Conservation (phyloP, 768 basidiomycete species). For the Clitopilus passeckerianus region DNA sequence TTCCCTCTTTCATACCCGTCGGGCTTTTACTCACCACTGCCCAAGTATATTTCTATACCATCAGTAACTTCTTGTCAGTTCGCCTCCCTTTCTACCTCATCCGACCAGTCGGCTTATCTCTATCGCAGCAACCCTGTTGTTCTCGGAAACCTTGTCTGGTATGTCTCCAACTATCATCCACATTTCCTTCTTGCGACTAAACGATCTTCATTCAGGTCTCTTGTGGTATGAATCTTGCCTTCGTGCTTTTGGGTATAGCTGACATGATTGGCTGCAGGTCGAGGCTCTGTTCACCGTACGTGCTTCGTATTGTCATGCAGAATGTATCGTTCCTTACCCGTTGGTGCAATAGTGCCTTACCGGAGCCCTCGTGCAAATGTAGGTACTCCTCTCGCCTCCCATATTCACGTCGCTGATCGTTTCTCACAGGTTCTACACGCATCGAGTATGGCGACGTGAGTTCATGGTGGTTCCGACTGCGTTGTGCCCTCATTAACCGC, state of each 20-base stretch:
- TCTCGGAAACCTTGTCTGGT: neutral
- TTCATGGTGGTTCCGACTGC: neutral
- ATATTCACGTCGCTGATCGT: neutral
- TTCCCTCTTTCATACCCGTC: neutral
- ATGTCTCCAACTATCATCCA: neutral
- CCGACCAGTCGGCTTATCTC: no score
- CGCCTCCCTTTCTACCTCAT: neutral
- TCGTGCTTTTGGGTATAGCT: neutral
- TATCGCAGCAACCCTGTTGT: neutral
- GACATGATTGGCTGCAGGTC: neutral
- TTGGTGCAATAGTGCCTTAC: constrained; percentile 1
- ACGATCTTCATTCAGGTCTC: neutral
- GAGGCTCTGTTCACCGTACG: constrained; percentile 6
- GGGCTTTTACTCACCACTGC: neutral
- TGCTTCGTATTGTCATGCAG: neutral
- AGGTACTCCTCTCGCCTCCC: neutral
- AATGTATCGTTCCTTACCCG: neutral
- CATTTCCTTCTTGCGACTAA: neutral
- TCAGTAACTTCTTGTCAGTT: constrained; percentile 1
- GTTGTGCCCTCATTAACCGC: neutral
- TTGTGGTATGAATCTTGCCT: neutral
- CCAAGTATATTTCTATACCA: constrained; percentile 5
- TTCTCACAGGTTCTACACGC: neutral
- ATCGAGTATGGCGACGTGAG: neutral
- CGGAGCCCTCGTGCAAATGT: constrained; percentile 4